These are phyloP conservation scores for Fusarium buharicum DNA, from an alignment of 2,329 filamentous ascomycete species.

Conservation along the genomic window DNA sequence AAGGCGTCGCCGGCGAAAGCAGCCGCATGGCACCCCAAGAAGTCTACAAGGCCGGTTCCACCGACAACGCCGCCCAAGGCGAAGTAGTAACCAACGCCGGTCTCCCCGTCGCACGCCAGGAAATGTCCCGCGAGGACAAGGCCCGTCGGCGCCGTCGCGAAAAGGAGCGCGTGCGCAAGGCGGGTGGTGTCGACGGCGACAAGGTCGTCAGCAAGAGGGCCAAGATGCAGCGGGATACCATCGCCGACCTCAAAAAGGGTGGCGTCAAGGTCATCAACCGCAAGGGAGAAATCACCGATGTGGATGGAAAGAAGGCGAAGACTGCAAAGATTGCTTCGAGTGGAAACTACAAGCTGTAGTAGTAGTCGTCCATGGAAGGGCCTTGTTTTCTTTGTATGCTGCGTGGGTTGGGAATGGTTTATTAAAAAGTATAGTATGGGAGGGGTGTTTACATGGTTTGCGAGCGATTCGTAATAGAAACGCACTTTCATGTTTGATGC, in stretches of 20 bases:
- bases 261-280: constrained; percentile 92
- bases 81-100: constrained; percentile 84
- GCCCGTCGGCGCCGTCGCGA: constrained; percentile 77
- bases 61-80: constrained; percentile 69
- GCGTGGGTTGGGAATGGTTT: constrained; percentile 11
- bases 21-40: constrained; percentile 93
- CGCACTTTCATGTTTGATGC: constrained; percentile 32
- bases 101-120: constrained; percentile 80
- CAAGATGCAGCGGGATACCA: constrained; percentile 58
- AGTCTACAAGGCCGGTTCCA: constrained; percentile 80
- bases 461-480: constrained; percentile 41
- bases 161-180: constrained; percentile 85
- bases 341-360: constrained; percentile 72
- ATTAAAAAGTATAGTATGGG: constrained; percentile 20
- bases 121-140: constrained; percentile 91
- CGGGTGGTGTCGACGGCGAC: constrained; percentile 59
- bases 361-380: constrained; percentile 28
- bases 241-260: constrained; percentile 80
- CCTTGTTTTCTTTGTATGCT: constrained; percentile 10
- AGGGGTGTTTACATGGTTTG: constrained; percentile 35
- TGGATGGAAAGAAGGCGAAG: constrained; percentile 81
- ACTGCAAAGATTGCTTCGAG: constrained; percentile 62
- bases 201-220: constrained; percentile 68
- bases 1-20: constrained; percentile 73
- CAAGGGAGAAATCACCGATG: constrained; percentile 85